Conservation (phyloP, 2,329 filamentous ascomycete genomes). For the Microascus cirrosus region DNA sequence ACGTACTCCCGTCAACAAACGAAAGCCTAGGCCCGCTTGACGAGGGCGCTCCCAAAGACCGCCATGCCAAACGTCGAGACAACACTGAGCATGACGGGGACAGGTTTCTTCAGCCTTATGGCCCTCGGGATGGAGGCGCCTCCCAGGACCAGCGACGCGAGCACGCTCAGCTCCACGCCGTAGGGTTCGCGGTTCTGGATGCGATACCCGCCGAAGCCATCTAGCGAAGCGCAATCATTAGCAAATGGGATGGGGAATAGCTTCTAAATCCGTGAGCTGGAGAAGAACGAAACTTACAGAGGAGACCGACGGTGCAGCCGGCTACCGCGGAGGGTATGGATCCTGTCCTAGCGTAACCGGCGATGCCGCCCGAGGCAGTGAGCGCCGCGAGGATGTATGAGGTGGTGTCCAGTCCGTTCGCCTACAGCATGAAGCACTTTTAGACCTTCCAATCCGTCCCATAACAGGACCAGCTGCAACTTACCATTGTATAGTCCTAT, state of each 20-base stretch:
- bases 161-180: constrained; percentile 77
- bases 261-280: not conserved
- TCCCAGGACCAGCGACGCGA: constrained; percentile 76
- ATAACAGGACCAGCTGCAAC: not conserved
- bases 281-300: constrained; percentile 31
- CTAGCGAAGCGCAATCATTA: constrained; percentile 18
- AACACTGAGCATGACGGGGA: constrained; percentile 69
- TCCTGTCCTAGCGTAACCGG: constrained; percentile 74
- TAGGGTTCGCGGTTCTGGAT: constrained; percentile 66
- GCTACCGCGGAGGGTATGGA: constrained; percentile 81
- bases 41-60: constrained; percentile 65
- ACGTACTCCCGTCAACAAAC: not conserved
- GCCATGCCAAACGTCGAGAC: constrained; percentile 69
- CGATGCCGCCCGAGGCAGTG: constrained; percentile 77
- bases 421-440: not conserved
- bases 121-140: constrained; percentile 80
- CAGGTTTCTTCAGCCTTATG: constrained; percentile 70
- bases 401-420: constrained; percentile 30
- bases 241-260: not conserved
- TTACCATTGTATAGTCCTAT: not conserved
- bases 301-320: constrained; percentile 66
- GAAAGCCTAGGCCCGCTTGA: constrained; percentile 23
- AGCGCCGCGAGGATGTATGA: constrained; percentile 71
- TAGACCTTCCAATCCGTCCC: not conserved
- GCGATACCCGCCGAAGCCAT: constrained; percentile 72